These are phyloP conservation scores for Hirsutella minnesotensis DNA, from an alignment of 2,329 filamentous ascomycete species.

Conservation along the genomic window DNA sequence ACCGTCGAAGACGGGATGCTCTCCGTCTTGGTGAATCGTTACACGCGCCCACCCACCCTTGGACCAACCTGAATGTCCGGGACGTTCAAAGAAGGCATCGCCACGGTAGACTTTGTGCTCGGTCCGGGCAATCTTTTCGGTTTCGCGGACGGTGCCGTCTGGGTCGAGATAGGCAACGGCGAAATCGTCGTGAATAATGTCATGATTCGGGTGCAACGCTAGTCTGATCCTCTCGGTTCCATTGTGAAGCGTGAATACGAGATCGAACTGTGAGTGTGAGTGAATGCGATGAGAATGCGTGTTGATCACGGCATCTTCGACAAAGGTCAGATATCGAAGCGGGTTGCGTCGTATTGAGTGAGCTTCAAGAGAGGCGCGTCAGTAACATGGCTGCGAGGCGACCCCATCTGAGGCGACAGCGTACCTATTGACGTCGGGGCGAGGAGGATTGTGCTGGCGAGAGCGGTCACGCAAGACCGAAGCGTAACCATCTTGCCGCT, in stretches of 20 bases:
- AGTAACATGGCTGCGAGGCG: conserved; percentile 5
- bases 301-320: conserved; percentile 67
- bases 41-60: conserved; percentile 82
- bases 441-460: conserved; percentile 12
- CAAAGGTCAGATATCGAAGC: conserved; percentile 57
- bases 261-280: conserved; percentile 70
- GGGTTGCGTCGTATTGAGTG: conserved; percentile 67
- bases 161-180: conserved; percentile 58
- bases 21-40: conserved; percentile 64
- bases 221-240: conserved; percentile 62
- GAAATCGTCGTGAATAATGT: conserved; percentile 70
- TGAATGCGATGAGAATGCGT: conserved; percentile 70
- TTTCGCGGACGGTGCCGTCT: conserved; percentile 55
- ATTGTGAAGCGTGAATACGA: conserved; percentile 65
- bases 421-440: conserved; percentile 12
- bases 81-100: conserved; percentile 55
- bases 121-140: conserved; percentile 59
- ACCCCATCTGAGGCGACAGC: background rate
- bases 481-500: conserved; percentile 13
- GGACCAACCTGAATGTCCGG: conserved; percentile 54
- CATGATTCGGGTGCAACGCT: conserved; percentile 77
- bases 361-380: conserved; percentile 28
- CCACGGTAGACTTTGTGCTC: conserved; percentile 81
- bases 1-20: conserved; percentile 74
- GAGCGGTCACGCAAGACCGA: conserved; percentile 11